phyloP scores from a whole-genome alignment of 2,329 filamentous ascomycete genomes.

The Byssoonygena ceratinophila region DNA sequence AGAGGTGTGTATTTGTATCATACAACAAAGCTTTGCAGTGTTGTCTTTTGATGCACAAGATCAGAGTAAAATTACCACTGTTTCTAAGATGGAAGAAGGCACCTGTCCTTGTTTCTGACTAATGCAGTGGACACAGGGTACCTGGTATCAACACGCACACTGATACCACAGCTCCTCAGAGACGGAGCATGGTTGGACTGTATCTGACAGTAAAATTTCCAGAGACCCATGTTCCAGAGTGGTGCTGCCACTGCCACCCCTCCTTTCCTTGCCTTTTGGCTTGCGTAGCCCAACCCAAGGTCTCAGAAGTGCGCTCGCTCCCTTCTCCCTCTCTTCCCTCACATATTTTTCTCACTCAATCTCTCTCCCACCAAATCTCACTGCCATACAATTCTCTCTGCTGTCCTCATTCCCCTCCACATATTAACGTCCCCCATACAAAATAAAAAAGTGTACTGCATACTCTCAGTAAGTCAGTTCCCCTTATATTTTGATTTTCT shows the following conservation, averaged over 20 bases:
- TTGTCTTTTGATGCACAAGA: no score
- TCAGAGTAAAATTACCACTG: no score
- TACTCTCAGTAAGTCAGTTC: slow-evolving; percentile 29
- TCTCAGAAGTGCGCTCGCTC: slow-evolving; percentile 16
- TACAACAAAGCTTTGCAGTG: no score
- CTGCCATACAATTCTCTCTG: slow-evolving; percentile 29
- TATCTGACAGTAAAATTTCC: slow-evolving; percentile 6
- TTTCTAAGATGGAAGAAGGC: no score
- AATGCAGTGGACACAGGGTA: background rate
- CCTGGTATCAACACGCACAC: slow-evolving; percentile 5
- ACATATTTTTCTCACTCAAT: slow-evolving; percentile 27
- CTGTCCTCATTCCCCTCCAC: slow-evolving; percentile 22
- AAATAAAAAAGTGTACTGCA: slow-evolving; percentile 32
- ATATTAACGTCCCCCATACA: slow-evolving; percentile 26
- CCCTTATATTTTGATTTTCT: slow-evolving; percentile 8
- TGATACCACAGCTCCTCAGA: background rate
- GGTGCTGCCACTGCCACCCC: slow-evolving; percentile 9
- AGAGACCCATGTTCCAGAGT: background rate
- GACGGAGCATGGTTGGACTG: background rate
- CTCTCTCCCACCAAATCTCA: slow-evolving; percentile 22
- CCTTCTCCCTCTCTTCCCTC: slow-evolving; percentile 24
- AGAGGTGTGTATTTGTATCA: no score
- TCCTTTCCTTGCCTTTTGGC: background rate
- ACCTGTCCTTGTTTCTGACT: background rate
- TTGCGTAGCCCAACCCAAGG: slow-evolving; percentile 5